Conservation (phyloP, 1,284 basidiomycete genomes). For the Papiliotrema nemorosa region DNA sequence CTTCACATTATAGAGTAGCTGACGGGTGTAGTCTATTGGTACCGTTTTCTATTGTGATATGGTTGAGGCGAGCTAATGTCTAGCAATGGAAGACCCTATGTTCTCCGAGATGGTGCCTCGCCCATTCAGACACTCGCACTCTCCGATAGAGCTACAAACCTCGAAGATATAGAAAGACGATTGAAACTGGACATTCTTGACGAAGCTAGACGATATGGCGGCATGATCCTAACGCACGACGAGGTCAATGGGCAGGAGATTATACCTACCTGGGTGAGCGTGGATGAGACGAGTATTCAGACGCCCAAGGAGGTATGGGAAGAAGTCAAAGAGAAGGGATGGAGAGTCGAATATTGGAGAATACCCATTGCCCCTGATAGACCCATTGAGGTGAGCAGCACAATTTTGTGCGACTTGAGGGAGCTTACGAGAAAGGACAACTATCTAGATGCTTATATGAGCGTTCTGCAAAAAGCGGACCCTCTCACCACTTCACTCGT, state of each 20-base stretch:
- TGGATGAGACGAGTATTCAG: constrained; percentile 77
- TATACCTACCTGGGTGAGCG: constrained; percentile 90
- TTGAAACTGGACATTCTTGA: constrained; percentile 90
- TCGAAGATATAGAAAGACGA: constrained; percentile 90
- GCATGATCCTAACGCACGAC: constrained; percentile 83
- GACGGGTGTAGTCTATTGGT: constrained; percentile 33
- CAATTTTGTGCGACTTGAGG: background rate
- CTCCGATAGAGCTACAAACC: constrained; percentile 87
- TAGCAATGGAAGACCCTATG: constrained; percentile 90
- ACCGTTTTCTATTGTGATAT: background rate
- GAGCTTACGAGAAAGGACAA: constrained; percentile 62
- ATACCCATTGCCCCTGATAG: constrained; percentile 91
- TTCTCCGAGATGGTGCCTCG: constrained; percentile 85
- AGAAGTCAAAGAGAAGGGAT: constrained; percentile 72
- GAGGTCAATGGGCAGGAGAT: constrained; percentile 75
- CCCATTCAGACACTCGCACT: constrained; percentile 77
- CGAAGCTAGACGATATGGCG: constrained; percentile 81
- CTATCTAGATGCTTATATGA: constrained; percentile 89
- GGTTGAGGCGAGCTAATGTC: constrained; percentile 54
- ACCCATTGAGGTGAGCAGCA: constrained; percentile 65
- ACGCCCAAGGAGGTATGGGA: constrained; percentile 87
- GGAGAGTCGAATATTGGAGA: constrained; percentile 81
- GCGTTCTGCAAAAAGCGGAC: constrained; percentile 75
- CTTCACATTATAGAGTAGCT: background rate
- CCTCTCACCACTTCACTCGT: constrained; percentile 79